Evolutionary conservation across 2,329 filamentous ascomycete species (phyloP), one percentile per base, ranked within the genome.

Genomic region (Karstenula rhodostoma): DNA sequence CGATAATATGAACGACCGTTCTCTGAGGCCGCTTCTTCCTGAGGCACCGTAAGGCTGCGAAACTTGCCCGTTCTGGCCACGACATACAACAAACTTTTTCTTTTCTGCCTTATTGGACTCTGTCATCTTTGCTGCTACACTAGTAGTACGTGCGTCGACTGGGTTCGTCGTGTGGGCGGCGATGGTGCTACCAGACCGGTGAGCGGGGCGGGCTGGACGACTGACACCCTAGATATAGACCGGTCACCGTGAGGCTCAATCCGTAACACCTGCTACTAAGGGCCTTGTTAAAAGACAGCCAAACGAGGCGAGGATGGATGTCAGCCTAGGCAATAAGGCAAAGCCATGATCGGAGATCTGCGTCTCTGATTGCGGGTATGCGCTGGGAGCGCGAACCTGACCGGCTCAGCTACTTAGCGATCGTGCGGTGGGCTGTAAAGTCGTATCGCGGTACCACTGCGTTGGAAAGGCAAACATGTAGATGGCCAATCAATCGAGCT

Each of bases 11-110:
- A 29, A 17, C 56, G 51, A 9, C 53, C 54, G 27, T 59, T 23
- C 22, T 50, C 32, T n/a, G 46, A 10, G 33, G 47, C n/a, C n/a
- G 44, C 42, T 35, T 62, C 54, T 33, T 40, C 35, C 48, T 54
- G 19, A 42, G 19, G 15, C 51, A 29, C 5, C n/a, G 29, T 37
- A 1, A 40, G 35, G 5, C n/a, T 7, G 1, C 9, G 7, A 4
- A 4, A 12, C 4, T 6, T 12, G 19, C 42, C 19, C 2, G 9
- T 3, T 10, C 10, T 9, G 19, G 19, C 10, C 7, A 44, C 7
- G 1, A 23, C 42, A 4, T 25, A 44, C 42, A 13, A 44, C 10
- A 13, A 22, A 23, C 9, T 13, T 23, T 13, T 44, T 22, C 7
- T 10, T 12, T 44, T 23, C 19, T 22, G 7, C 3, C 1, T 12